phyloP scores from a whole-genome alignment of 495 filamentous ascomycete species.

The Penicillium bialowiezense region DNA sequence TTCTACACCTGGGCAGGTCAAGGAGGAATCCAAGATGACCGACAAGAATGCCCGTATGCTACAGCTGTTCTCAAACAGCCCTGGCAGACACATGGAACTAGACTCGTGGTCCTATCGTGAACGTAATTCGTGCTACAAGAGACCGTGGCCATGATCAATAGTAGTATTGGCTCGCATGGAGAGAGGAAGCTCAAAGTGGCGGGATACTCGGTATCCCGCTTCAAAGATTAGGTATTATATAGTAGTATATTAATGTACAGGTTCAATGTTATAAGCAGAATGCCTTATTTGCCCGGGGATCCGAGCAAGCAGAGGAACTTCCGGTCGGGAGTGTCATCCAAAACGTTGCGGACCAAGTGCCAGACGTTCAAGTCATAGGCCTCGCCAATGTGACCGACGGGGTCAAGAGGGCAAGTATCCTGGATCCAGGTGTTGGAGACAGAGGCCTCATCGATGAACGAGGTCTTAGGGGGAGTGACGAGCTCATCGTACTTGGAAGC shows the following conservation, averaged over 20 bases:
- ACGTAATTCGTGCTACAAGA: too few relatives aligned
- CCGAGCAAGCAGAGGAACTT: conserved; percentile 37
- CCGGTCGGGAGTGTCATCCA: conserved; percentile 36
- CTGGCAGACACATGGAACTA: too few relatives aligned
- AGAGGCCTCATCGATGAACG: conserved; percentile 44
- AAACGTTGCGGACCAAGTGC: conserved; percentile 51
- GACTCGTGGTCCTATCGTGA: too few relatives aligned
- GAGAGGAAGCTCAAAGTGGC: too few relatives aligned
- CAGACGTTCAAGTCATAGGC: conserved; percentile 54
- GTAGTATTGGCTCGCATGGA: too few relatives aligned
- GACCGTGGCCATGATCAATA: too few relatives aligned
- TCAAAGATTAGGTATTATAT: too few relatives aligned
- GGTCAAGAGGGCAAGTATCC: conserved; percentile 43
- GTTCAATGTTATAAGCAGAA: neutral
- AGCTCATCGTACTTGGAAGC: conserved; percentile 47
- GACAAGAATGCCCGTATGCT: too few relatives aligned
- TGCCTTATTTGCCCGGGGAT: conserved; percentile 32
- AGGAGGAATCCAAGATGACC: too few relatives aligned
- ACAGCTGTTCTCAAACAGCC: too few relatives aligned
- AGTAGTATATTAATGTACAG: neutral
- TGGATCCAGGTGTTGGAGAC: conserved; percentile 47
- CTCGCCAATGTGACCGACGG: conserved; percentile 51
- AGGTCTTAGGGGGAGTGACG: conserved; percentile 44
- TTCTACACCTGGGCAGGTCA: too few relatives aligned
- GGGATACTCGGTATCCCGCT: too few relatives aligned